These are phyloP conservation scores for Plenodomus tracheiphilus DNA, from an alignment of 2,329 filamentous ascomycete genomes.

Conservation along the genomic window DNA sequence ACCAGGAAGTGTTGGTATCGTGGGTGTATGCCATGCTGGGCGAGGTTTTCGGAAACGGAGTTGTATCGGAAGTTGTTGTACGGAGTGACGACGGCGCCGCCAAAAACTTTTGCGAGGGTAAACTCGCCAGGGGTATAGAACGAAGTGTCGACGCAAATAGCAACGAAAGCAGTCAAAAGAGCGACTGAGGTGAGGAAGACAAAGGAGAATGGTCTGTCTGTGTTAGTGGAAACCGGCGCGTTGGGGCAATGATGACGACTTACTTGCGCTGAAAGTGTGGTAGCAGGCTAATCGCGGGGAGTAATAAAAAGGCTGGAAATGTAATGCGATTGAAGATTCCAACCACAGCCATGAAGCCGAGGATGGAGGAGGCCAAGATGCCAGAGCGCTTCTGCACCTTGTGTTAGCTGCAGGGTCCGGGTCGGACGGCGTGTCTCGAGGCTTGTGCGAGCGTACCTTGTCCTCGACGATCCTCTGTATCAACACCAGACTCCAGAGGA, in stretches of 20 bases:
- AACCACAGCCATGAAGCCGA: constrained; percentile 80
- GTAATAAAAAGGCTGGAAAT: constrained; percentile 87
- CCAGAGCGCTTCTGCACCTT: constrained; percentile 69
- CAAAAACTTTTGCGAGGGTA: constrained; percentile 65
- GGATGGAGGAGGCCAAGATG: constrained; percentile 72
- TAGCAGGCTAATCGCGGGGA: constrained; percentile 80
- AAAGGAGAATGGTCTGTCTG: constrained; percentile 59
- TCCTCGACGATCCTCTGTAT: constrained; percentile 82
- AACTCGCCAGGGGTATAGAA: constrained; percentile 71
- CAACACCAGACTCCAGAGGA: constrained; percentile 90
- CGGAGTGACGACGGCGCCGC: constrained; percentile 56
- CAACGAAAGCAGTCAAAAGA: constrained; percentile 68
- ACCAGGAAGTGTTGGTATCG: constrained; percentile 56
- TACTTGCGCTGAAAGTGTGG: constrained; percentile 84
- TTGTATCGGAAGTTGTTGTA: constrained; percentile 60
- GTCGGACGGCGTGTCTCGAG: constrained; percentile 27
- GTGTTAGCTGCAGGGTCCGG: constrained; percentile 36
- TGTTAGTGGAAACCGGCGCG: constrained; percentile 6
- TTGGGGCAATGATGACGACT: constrained; percentile 33
- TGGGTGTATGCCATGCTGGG: constrained; percentile 57
- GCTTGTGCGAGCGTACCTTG: constrained; percentile 60
- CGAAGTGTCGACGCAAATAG: constrained; percentile 79
- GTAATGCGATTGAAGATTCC: constrained; percentile 97
- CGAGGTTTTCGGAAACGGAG: constrained; percentile 52
- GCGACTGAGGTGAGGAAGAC: constrained; percentile 67